A percentile compares a stretch with the other conserved stretches of the same genome.
phyloP scores from a whole-genome alignment of 306 rosid genomes.

The Pyrus communis region DNA sequence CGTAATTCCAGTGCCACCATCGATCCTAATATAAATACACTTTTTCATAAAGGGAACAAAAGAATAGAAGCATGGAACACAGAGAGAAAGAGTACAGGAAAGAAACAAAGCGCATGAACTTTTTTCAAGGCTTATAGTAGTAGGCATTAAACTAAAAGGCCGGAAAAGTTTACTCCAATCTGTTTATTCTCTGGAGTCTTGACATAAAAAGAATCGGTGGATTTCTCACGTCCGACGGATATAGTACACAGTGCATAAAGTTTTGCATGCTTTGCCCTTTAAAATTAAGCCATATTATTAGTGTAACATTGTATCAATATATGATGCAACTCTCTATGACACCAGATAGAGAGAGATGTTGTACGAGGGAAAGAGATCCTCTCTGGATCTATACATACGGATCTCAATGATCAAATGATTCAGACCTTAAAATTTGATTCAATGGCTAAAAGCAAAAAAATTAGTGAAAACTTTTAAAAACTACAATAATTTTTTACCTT shows the following conservation, averaged over 20 bases:
- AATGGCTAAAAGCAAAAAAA: too few relatives aligned
- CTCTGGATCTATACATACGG: too few relatives aligned
- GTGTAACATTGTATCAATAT: background rate
- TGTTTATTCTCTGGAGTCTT: background rate
- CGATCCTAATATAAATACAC: background rate
- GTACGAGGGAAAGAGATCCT: too few relatives aligned
- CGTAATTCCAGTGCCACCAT: conserved; percentile 9
- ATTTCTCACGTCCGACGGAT: conserved; percentile 9
- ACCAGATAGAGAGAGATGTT: too few relatives aligned
- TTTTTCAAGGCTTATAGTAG: conserved; percentile 29
- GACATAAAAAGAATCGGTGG: background rate
- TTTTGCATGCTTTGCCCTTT: background rate
- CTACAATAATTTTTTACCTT: too few relatives aligned
- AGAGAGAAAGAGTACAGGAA: conserved; percentile 9
- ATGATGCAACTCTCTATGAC: background rate
- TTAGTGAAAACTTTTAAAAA: too few relatives aligned
- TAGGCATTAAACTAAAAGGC: background rate
- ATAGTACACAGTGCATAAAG: background rate
- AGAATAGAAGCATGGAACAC: conserved; percentile 18
- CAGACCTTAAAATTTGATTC: too few relatives aligned
- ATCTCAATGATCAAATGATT: too few relatives aligned
- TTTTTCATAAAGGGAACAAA: conserved; percentile 26
- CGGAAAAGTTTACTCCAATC: background rate
- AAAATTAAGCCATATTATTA: background rate
- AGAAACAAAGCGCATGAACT: conserved; percentile 46